Base-by-base conservation (phyloP, 2,329 filamentous ascomycete genomes). In the Ilyonectria mors-panacis region DNA sequence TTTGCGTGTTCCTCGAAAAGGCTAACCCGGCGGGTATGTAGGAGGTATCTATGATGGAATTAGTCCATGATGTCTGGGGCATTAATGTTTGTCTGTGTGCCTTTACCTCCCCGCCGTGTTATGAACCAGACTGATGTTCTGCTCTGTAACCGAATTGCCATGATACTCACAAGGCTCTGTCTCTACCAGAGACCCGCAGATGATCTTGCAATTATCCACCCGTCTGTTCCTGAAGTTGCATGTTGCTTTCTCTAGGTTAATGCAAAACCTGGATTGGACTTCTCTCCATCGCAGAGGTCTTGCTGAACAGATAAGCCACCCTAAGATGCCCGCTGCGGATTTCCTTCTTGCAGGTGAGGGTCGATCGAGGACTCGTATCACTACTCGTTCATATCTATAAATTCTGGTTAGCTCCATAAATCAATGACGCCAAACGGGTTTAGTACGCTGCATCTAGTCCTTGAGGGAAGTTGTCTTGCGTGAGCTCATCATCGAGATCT, bases 401-500 rank as follows among this genome's bases (percentile, higher is more conserved):
- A n/a, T n/a, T 17, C 13, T 17, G 2, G 23, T 50, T 50, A 50
- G 23, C 30, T n/a, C 23, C 17, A 48, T 5, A 6, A 17, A 48
- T 26, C 13, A 48, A 26, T 15, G 17, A n/a, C 6, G 10, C 26
- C 6, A 10, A n/a, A 30, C 23, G 15, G 47, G 13, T 50, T 26
- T 4, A 26, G 4, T 50, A 50, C 47, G 47, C 47, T 30, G 47
- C 47, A 30, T 50, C 47, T 10, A 50, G 47, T 30, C 26, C 47
- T 28, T 9, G 26, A 4, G 47, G 23, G 15, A 50, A 50, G 47
- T 50, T 26, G 13, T 30, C 21, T 50, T 50, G 47, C 6, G 23
- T 50, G 7, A 50, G 47, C 47, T 50, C 47, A 19, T 50, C 26
- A 13, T 50, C 47, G 13, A 50, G 47, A n/a, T 50, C 47, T n/a